Evolutionary conservation across 305 asterid genomes (phyloP), one percentile per base, ranked within the genome.

Genomic region (Ilex paraguariensis): DNA sequence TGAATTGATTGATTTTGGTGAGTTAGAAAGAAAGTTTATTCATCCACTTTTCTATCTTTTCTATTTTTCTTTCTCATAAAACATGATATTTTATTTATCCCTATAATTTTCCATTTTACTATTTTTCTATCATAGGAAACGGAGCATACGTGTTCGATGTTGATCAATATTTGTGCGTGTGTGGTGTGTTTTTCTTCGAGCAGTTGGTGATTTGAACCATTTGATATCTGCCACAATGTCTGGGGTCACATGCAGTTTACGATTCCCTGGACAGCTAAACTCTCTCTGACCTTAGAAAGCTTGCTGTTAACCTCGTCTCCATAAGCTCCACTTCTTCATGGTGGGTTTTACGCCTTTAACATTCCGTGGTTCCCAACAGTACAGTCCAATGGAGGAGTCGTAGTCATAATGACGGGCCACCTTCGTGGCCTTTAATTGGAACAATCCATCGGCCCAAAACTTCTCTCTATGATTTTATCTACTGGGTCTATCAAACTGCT

Each of bases 241-340:
- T 40, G 71, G 71, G 30, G 71, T 59, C 4, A 66, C 71, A 36
- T 66, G 71, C 21, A 49, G 70, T 55, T 33, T 66, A 54, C 11
- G 71, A 42, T 66, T 66, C 45, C 66, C 71, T 0, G 71, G 71
- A 3, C 71, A 66, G 65, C 65, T 66, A 46, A 66, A 66, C 28
- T 21, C 28, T 21, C 59, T 66, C 71, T 3, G 71, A 66, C 45
- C 32, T 66, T 7, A 3, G 70, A 5, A 66, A 66, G 13, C 31
- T 66, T 3, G 70, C 70, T 0, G 70, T 66, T 31, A 66, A 66
- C 14, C 32, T 59, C 30, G 59, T 66, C 31, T 66, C 71, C 0
- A 59, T n/a, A 57, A 66, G 28, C 71, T 66, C 33, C 71, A 66
- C 31, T 66, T 66, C 71, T 66, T 66, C 65, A 66, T 66, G 70